Evolutionary conservation across 1,284 basidiomycete genomes (phyloP).

Genomic region (Irpex sp.): DNA sequence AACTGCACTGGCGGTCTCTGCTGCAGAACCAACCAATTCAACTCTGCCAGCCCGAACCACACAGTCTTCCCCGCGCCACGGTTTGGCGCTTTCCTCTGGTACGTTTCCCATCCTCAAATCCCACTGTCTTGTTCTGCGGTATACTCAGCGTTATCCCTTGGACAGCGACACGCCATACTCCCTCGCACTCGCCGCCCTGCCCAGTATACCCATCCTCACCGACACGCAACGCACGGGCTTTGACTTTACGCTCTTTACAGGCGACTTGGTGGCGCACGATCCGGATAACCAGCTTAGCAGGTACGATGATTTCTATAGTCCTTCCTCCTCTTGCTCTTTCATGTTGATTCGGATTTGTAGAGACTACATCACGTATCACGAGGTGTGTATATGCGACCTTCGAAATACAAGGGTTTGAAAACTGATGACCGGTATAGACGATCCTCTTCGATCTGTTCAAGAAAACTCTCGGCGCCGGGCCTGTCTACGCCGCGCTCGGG

Average conservation of each 20-base stretch:
- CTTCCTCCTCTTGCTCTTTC: not conserved
- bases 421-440: conserved; percentile 34
- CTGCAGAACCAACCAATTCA: conserved; percentile 60
- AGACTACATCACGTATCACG: conserved; percentile 43
- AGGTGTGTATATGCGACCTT: conserved; percentile 37
- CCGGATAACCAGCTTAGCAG: conserved; percentile 59
- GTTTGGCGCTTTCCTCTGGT: conserved; percentile 65
- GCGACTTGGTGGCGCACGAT: conserved; percentile 76
- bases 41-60: conserved; percentile 45
- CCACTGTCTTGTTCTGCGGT: not conserved
- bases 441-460: conserved; percentile 66
- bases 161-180: conserved; percentile 68
- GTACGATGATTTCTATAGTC: conserved; percentile 30
- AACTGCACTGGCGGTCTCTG: conserved; percentile 74
- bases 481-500: conserved; percentile 71
- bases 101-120: conserved; percentile 2
- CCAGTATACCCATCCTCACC: conserved; percentile 67
- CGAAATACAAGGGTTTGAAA: not conserved
- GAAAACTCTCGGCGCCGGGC: conserved; percentile 54
- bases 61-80: conserved; percentile 59
- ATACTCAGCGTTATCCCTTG: not conserved
- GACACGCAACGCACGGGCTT: conserved; percentile 60
- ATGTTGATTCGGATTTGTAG: conserved; percentile 10
- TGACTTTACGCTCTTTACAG: conserved; percentile 69
- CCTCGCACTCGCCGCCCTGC: conserved; percentile 57